These are phyloP conservation scores for Vigna nakashimae DNA, from an alignment of 306 rosid genomes.

Conservation along the genomic window DNA sequence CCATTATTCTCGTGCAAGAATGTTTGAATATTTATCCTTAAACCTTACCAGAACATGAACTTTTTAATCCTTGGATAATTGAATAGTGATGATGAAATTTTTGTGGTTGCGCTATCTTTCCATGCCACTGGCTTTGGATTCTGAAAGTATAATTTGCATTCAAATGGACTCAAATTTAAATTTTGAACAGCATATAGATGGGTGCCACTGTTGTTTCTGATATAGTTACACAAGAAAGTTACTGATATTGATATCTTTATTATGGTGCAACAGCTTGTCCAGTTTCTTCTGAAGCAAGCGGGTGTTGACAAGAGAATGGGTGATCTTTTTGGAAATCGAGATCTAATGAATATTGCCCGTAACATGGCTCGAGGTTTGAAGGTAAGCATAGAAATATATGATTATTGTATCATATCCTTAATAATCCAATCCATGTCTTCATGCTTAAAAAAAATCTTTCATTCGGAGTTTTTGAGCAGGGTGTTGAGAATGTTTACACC, in stretches of 20 bases:
- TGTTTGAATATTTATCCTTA: constrained; percentile 30
- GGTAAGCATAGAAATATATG: constrained; percentile 58
- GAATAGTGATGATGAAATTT: background rate
- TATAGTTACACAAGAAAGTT: constrained; percentile 38
- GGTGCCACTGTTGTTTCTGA: constrained; percentile 25
- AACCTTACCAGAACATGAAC: constrained; percentile 8
- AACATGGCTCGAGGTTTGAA: constrained; percentile 98
- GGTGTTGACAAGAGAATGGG: constrained; percentile 94
- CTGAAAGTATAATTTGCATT: constrained; percentile 17
- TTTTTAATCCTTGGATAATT: constrained; percentile 39
- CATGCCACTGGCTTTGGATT: constrained; percentile 39
- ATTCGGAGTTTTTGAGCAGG: constrained; percentile 60
- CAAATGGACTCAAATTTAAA: constrained; percentile 17
- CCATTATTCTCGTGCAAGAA: constrained; percentile 11
- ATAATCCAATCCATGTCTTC: constrained; percentile 32
- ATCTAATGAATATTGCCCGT: constrained; percentile 91
- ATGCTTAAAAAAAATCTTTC: constrained; percentile 30
- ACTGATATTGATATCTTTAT: constrained; percentile 50
- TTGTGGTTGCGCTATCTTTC: constrained; percentile 1
- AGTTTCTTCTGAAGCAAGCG: constrained; percentile 95
- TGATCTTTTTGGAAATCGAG: constrained; percentile 90
- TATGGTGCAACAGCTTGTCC: constrained; percentile 82
- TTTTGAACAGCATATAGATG: constrained; percentile 21
- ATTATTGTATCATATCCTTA: constrained; percentile 33
- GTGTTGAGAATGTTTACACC: constrained; percentile 91